phyloP scores from a whole-genome alignment of 2,329 filamentous ascomycete species.

The Chlorencoelia australis region DNA sequence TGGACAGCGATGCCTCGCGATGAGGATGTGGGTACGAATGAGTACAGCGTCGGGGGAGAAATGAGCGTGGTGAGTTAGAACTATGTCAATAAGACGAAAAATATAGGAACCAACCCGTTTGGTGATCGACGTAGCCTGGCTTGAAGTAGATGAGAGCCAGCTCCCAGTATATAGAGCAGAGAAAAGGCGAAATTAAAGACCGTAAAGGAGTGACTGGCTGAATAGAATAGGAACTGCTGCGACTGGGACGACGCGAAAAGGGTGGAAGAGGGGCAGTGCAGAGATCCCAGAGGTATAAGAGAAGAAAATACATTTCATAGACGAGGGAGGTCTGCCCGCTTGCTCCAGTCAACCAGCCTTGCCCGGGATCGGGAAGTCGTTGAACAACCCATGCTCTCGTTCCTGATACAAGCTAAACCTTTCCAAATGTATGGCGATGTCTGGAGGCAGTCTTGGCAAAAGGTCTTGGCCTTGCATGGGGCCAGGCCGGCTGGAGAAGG shows the following conservation, averaged over 20 bases:
- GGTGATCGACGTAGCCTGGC: slow-evolving; percentile 27
- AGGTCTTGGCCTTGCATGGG: slow-evolving; percentile 15
- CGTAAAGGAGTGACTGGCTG: slow-evolving; percentile 43
- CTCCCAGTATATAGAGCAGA: slow-evolving; percentile 42
- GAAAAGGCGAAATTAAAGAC: slow-evolving; percentile 33
- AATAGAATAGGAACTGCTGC: slow-evolving; percentile 30
- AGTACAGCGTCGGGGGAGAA: slow-evolving; percentile 23
- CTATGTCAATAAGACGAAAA: slow-evolving; percentile 24
- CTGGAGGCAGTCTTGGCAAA: slow-evolving; percentile 20
- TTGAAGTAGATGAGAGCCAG: slow-evolving; percentile 44
- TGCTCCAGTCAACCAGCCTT: slow-evolving; percentile 20
- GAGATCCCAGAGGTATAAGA: slow-evolving; percentile 42
- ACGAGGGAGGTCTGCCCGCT: slow-evolving; percentile 27
- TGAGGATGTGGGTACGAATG: slow-evolving; percentile 30
- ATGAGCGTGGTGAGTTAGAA: slow-evolving; percentile 34
- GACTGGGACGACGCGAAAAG: slow-evolving; percentile 37
- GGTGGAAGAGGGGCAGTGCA: slow-evolving; percentile 38
- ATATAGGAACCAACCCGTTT: slow-evolving; percentile 35
- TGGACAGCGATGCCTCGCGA: slow-evolving; percentile 31
- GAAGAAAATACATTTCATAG: slow-evolving; percentile 31
- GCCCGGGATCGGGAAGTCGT: slow-evolving; percentile 25
- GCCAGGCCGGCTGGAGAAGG: slow-evolving; percentile 4
- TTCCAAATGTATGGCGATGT: slow-evolving; percentile 23
- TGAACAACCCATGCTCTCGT: slow-evolving; percentile 21
- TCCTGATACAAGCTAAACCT: slow-evolving; percentile 27